phyloP scores from a whole-genome alignment of 371 early-diverging fungal genomes.

The Mucor irregularis region DNA sequence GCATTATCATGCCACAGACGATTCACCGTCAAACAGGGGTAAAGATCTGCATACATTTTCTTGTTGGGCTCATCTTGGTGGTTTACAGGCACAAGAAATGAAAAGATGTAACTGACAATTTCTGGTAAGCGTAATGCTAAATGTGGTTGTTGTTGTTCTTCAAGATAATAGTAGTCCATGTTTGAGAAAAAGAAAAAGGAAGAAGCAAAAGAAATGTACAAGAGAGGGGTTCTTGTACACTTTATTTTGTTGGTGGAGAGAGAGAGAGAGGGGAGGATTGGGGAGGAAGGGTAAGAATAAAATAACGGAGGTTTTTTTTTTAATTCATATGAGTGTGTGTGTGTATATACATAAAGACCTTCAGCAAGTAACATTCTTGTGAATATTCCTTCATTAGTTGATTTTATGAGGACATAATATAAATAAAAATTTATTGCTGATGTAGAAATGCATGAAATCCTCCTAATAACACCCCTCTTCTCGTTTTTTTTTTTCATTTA shows the following conservation, averaged over 20 bases:
- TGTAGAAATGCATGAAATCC: not conserved
- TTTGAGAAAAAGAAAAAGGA: slow-evolving; percentile 11
- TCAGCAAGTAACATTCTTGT: not conserved
- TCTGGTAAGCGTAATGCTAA: slow-evolving; percentile 38
- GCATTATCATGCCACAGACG: slow-evolving; percentile 46
- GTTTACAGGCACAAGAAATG: slow-evolving; percentile 17
- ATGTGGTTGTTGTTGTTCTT: slow-evolving; percentile 17
- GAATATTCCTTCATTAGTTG: slow-evolving; percentile 1
- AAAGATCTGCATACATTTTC: slow-evolving; percentile 19
- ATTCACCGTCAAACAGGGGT: slow-evolving; percentile 41
- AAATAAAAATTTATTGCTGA: not conserved
- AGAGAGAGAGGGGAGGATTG: not conserved
- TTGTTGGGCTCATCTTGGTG: slow-evolving; percentile 16
- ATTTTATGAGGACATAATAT: not conserved
- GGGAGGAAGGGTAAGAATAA: slow-evolving; percentile 5
- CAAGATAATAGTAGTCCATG: not conserved
- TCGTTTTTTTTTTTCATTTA: slow-evolving; percentile 5
- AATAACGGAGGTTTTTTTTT: not conserved
- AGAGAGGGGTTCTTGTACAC: not conserved
- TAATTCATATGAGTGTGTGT: not conserved
- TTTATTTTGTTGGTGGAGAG: not conserved
- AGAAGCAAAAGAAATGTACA: slow-evolving; percentile 12
- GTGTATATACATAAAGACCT: not conserved
- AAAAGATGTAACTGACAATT: slow-evolving; percentile 38
- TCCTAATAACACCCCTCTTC: not conserved